Percentiles rank a stretch among this genome's conserved stretches.
These are phyloP conservation scores for Podaxis pistillaris DNA, from an alignment of 768 basidiomycete species.

Conservation along the genomic window DNA sequence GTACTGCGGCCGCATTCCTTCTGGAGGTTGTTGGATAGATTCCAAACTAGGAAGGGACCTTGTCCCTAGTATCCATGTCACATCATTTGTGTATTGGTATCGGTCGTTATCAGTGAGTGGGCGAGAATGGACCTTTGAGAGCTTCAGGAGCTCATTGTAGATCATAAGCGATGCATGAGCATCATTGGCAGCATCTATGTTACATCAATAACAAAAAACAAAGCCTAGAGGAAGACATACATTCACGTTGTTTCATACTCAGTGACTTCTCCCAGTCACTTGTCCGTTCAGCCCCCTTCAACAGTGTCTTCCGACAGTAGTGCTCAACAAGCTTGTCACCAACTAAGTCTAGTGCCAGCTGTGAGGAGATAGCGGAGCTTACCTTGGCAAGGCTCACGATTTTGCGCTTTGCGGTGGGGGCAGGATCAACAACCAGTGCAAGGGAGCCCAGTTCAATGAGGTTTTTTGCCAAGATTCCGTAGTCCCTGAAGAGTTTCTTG, in stretches of 20 bases:
- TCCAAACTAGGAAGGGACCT: neutral
- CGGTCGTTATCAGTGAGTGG: slow-evolving; percentile 16
- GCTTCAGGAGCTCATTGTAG: slow-evolving; percentile 25
- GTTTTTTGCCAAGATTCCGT: slow-evolving; percentile 33
- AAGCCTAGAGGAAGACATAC: slow-evolving; percentile 17
- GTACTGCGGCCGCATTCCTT: slow-evolving; percentile 23
- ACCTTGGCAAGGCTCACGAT: slow-evolving; percentile 34
- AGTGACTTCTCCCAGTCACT: slow-evolving; percentile 35
- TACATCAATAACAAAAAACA: neutral
- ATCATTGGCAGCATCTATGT: slow-evolving; percentile 37
- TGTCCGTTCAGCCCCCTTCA: slow-evolving; percentile 28
- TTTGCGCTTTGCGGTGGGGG: slow-evolving; percentile 21
- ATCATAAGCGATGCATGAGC: slow-evolving; percentile 32
- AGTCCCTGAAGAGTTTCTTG: slow-evolving; percentile 36
- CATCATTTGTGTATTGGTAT: slow-evolving; percentile 4
- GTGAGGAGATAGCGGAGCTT: neutral
- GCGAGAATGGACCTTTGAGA: slow-evolving; percentile 22
- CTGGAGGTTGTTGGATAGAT: neutral
- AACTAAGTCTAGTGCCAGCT: neutral
- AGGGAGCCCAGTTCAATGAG: slow-evolving; percentile 35
- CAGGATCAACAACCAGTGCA: slow-evolving; percentile 29
- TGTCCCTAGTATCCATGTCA: neutral
- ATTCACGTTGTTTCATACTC: slow-evolving; percentile 24
- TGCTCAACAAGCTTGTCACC: slow-evolving; percentile 26
- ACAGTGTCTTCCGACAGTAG: slow-evolving; percentile 30